phyloP scores from a whole-genome alignment of 768 basidiomycete species.

The Ephemerocybe angulata region DNA sequence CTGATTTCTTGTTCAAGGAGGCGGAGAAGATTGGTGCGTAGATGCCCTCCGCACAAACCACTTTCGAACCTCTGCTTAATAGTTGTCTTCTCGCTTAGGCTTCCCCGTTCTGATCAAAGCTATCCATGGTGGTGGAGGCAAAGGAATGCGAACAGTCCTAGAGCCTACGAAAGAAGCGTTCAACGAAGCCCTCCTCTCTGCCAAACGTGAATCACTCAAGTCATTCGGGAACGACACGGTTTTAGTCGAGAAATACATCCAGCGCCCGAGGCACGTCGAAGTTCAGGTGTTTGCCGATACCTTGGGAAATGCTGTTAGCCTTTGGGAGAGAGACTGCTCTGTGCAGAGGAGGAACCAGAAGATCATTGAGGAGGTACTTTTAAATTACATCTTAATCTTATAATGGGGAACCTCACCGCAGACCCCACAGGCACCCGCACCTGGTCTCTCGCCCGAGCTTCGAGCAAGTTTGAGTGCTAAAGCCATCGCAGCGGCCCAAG shows the following conservation, averaged over 20 bases:
- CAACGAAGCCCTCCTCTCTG: constrained; percentile 76
- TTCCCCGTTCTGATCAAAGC: constrained; percentile 95
- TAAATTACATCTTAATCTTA: neutral
- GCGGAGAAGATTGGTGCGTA: constrained; percentile 73
- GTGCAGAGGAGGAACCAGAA: constrained; percentile 93
- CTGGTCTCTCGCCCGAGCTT: constrained; percentile 75
- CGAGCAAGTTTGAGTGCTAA: constrained; percentile 79
- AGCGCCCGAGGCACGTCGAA: constrained; percentile 85
- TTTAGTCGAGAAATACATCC: constrained; percentile 85
- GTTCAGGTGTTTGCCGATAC: constrained; percentile 92
- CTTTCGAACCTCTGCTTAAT: neutral
- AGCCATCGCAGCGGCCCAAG: constrained; percentile 88
- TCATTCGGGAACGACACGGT: constrained; percentile 86
- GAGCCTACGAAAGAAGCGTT: constrained; percentile 61
- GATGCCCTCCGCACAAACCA: too few relatives aligned
- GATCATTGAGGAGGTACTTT: constrained; percentile 80
- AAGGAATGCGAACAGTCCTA: constrained; percentile 85
- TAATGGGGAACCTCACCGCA: neutral
- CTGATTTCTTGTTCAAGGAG: constrained; percentile 60
- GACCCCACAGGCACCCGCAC: constrained; percentile 75
- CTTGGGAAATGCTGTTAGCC: constrained; percentile 75
- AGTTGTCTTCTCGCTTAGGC: constrained; percentile 42
- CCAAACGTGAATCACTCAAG: constrained; percentile 84
- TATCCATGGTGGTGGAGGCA: constrained; percentile 93
- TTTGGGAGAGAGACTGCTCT: constrained; percentile 95